Evolutionary conservation across 306 rosid genomes (phyloP), one percentile per base, ranked within the genome.

Genomic region (Quercus suber): DNA sequence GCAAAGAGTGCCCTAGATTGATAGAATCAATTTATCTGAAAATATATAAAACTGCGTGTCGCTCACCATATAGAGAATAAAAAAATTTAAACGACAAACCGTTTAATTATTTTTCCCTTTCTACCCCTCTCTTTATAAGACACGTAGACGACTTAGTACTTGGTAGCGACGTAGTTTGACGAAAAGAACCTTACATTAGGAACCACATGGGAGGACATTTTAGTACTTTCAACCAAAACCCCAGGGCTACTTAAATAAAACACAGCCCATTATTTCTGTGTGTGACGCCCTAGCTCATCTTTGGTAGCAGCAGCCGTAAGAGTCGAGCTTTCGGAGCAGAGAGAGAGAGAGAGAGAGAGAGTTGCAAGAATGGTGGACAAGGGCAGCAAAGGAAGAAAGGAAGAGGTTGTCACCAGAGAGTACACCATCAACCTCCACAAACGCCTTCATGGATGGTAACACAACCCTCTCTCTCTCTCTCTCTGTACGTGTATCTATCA

Each of bases 361-460:
- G 73, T 55, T 43, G 69, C 73, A 76, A 79, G 25, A 76, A 88
- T 88, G 89, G 91, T 76, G 59, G 89, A 88, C 20, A 88, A 76
- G 86, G 33, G 73, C 57, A 51, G 78, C 19, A 86, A 76, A 33
- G 89, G 83, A 5, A 81, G 86, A 8, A 88, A 83, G 81, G 85
- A 85, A 71, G 84, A 85, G 80, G 82, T 86, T 19, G 83, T 83
- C 13, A 69, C 73, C 58, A 81, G 89, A 77, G 88, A 88, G 84
- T 79, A 88, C 58, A 85, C 84, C 21, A 68, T 88, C 80, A 88
- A 85, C 78, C 87, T 88, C 12, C 91, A 88, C 81, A 85, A 83
- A 27, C 84, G 89, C 69, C 80, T 85, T 19, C 86, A 86, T 79
- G 89, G 88, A 78, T 88, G 86, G 88, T 85, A 68, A 60, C 3